Base-by-base conservation (phyloP, 139 green algal genomes). In the Microglena sp. region DNA sequence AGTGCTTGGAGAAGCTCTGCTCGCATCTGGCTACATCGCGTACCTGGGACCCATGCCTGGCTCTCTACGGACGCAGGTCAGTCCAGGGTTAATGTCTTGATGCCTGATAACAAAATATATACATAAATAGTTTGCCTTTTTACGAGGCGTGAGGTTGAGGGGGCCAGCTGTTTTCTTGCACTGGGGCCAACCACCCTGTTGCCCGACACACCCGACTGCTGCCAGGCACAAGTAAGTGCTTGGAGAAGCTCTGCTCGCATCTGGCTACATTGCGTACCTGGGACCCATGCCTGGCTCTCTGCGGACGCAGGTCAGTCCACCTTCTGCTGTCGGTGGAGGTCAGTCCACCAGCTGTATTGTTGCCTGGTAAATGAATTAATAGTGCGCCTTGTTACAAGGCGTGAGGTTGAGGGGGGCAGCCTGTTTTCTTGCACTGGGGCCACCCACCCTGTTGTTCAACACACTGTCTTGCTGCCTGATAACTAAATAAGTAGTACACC, bases 1-100 rank as follows among this genome's bases (percentile, higher is more conserved):
- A 64, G 71, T 77, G 43, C 60, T 77, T 24, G 71, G 71, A 1
- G 71, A 77, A 60, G 66, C 65, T 21, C 50, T 77, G 54, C 66
- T 77, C 18, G 46, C 59, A 3, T 54, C 64, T 1, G 65, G 58
- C n/a, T 63, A 70, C 65, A 60, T 77, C 21, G 65, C 71, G 8
- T 77, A 77, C 71, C 60, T 77, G 30, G 71, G 71, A 0, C 71
- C 71, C 3, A 31, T 72, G 2, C 53, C 65, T 0, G 71, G 71
- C 2, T 73, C 65, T 22, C 46, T 56, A 22, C 59, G 71, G 5
- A 22, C 50, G 53, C 60, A 70, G 34, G 64, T 73, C 26, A 60
- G 53, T 18, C 18, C 43, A n/a, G n/a, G n/a, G n/a, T n/a, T n/a
- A n/a, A n/a, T n/a, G n/a, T n/a, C n/a, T n/a, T n/a, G n/a, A 18